Percentiles rank a stretch among this genome's conserved stretches.
phyloP scores from a whole-genome alignment of 2,329 filamentous ascomycete species.

The Ophiocordyceps camponoti-floridani region DNA sequence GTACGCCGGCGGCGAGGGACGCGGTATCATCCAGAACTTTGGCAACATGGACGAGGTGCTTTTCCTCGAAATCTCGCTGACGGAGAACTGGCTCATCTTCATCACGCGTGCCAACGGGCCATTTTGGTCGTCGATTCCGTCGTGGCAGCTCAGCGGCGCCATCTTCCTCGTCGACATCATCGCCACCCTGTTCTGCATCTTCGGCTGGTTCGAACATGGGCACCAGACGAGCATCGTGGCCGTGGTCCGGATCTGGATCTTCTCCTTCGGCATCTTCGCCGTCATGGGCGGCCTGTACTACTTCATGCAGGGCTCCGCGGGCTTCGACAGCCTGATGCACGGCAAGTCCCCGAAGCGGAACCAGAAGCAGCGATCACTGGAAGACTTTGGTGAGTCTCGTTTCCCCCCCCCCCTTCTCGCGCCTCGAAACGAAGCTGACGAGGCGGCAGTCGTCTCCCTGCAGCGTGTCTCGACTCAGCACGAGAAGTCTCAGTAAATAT shows the following conservation, averaged over 20 bases:
- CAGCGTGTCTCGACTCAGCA: slow-evolving; percentile 85
- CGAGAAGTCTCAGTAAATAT: slow-evolving; percentile 60
- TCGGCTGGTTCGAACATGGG: slow-evolving; percentile 57
- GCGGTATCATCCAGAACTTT: slow-evolving; percentile 80
- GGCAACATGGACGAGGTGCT: slow-evolving; percentile 67
- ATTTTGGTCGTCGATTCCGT: slow-evolving; percentile 80
- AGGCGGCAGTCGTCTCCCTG: slow-evolving; percentile 54
- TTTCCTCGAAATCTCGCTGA: slow-evolving; percentile 79
- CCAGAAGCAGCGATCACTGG: slow-evolving; percentile 67
- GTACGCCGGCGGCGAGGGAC: slow-evolving; percentile 47
- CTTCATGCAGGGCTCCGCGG: slow-evolving; percentile 61
- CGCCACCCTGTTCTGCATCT: slow-evolving; percentile 71
- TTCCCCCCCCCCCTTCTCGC: neutral
- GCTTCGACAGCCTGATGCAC: slow-evolving; percentile 88
- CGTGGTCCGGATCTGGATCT: slow-evolving; percentile 79
- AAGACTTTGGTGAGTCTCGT: slow-evolving; percentile 63
- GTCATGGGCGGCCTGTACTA: slow-evolving; percentile 59
- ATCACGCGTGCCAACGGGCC: slow-evolving; percentile 86
- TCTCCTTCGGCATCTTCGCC: slow-evolving; percentile 79
- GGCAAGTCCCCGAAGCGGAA: slow-evolving; percentile 69
- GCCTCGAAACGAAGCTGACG: neutral
- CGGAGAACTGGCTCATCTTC: slow-evolving; percentile 94
- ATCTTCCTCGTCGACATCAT: slow-evolving; percentile 69
- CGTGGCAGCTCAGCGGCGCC: slow-evolving; percentile 65
- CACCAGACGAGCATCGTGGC: slow-evolving; percentile 60